Evolutionary conservation across 768 basidiomycete genomes (phyloP).

Genomic region (Lanmaoa pseudosensibilis): DNA sequence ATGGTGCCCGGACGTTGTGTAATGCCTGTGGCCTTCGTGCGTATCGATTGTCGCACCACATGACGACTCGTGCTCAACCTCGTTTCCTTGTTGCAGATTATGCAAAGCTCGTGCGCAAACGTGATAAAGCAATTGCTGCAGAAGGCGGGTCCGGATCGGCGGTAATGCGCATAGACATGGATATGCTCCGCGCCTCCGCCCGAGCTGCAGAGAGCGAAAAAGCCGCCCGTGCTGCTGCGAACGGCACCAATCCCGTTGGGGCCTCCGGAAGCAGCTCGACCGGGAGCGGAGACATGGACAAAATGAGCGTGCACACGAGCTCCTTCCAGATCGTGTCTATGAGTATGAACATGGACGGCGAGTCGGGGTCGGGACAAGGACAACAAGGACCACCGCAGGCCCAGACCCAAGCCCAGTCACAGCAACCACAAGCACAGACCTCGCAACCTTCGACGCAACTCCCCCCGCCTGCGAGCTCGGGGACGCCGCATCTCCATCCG

Average conservation of each 20-base stretch:
- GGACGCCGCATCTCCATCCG: conserved; percentile 16
- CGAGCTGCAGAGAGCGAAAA: conserved; percentile 51
- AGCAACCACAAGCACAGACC: conserved; percentile 9
- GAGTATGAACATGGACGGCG: conserved; percentile 22
- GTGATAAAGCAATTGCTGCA: conserved; percentile 59
- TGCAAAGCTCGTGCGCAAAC: conserved; percentile 78
- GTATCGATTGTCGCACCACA: background rate
- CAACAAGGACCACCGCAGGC: conserved; percentile 4
- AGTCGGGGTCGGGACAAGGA: conserved; percentile 10
- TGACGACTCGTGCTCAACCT: background rate
- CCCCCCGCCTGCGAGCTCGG: conserved; percentile 4
- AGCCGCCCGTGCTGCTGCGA: conserved; percentile 28
- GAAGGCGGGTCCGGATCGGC: conserved; percentile 50
- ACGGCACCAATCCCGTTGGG: conserved; percentile 27
- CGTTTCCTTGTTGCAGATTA: conserved; percentile 51
- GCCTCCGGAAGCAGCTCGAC: conserved; percentile 6
- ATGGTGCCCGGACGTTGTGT: conserved; percentile 80
- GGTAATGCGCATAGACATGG: conserved; percentile 62
- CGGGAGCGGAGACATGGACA: conserved; percentile 22
- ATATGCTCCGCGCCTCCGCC: conserved; percentile 71
- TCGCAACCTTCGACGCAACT: conserved; percentile 13
- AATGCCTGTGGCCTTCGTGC: conserved; percentile 84
- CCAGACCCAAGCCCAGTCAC: conserved; percentile 5
- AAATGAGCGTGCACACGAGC: conserved; percentile 48
- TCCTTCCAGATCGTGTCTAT: conserved; percentile 53